Conservation (phyloP, 2,329 filamentous ascomycete species). For the Trichoderma semiorbis region DNA sequence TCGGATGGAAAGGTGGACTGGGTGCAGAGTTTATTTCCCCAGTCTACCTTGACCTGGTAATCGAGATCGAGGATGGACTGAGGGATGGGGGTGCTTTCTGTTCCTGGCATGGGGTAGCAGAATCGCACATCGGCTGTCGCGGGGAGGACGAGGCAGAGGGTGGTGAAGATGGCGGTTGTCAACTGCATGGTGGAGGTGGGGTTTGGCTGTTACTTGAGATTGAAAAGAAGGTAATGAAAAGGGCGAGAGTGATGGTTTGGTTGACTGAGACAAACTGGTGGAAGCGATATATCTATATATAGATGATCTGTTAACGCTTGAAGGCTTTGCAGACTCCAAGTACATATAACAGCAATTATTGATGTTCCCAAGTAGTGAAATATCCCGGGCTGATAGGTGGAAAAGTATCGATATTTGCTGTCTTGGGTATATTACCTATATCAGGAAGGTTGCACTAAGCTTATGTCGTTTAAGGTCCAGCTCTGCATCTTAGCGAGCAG, state of each 20-base stretch:
- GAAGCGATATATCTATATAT: background rate
- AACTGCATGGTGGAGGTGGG: background rate
- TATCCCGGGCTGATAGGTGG: background rate
- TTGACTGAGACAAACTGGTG: background rate
- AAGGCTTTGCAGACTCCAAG: background rate
- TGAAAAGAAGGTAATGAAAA: background rate
- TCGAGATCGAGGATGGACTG: background rate
- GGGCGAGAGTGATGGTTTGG: background rate
- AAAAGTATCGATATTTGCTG: background rate
- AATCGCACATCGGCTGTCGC: background rate
- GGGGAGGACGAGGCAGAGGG: background rate
- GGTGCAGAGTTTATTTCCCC: background rate
- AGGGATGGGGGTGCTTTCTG: background rate
- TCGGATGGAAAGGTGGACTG: background rate
- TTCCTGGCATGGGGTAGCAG: background rate
- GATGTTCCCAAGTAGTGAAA: background rate
- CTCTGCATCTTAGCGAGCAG: background rate
- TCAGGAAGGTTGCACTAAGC: conserved; percentile 5
- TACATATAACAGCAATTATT: background rate
- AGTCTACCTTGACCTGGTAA: background rate
- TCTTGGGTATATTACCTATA: background rate
- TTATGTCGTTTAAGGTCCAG: background rate
- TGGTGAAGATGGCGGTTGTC: background rate
- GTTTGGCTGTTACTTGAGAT: background rate
- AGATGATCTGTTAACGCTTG: background rate